A percentile compares a stretch with the other conserved stretches of the same genome.
These are phyloP conservation scores for Pestalotiopsis sp. DNA, from an alignment of 2,329 filamentous ascomycete species.

Conservation along the genomic window DNA sequence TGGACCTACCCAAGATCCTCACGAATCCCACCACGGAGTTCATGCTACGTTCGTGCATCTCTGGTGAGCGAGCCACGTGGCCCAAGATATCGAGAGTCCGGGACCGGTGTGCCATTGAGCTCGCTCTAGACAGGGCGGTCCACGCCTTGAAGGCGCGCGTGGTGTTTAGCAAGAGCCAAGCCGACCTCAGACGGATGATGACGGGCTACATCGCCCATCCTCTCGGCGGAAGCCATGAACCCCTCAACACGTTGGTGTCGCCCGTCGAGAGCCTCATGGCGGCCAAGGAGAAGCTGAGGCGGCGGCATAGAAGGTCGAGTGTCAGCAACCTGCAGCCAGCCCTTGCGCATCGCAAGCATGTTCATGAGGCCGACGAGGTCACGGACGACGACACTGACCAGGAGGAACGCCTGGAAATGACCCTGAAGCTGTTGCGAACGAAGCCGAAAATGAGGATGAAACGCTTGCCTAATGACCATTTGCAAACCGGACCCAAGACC, in stretches of 20 bases:
- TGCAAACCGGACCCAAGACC: constrained; percentile 30
- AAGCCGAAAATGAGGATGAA: constrained; percentile 45
- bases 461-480: constrained; percentile 41
- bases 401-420: constrained; percentile 47
- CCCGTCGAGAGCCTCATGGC: constrained; percentile 21
- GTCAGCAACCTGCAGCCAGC: constrained; percentile 48
- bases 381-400: constrained; percentile 48
- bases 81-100: constrained; percentile 83
- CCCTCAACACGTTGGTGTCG: constrained; percentile 17
- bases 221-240: constrained; percentile 22
- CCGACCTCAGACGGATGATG: constrained; percentile 55
- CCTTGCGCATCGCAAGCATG: constrained; percentile 35
- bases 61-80: constrained; percentile 88
- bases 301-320: constrained; percentile 50
- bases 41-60: constrained; percentile 76
- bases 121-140: constrained; percentile 78
- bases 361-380: constrained; percentile 39
- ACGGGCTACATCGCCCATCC: constrained; percentile 32
- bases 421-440: constrained; percentile 30
- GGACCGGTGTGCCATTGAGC: constrained; percentile 86
- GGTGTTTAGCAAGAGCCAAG: constrained; percentile 68
- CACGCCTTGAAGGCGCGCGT: constrained; percentile 68
- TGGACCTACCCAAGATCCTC: constrained; percentile 76
- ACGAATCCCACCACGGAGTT: constrained; percentile 86
- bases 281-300: constrained; percentile 31